Percentiles rank a stretch among this genome's conserved stretches.
phyloP scores from a whole-genome alignment of 495 filamentous ascomycete genomes.

The Penicillium verhagenii region DNA sequence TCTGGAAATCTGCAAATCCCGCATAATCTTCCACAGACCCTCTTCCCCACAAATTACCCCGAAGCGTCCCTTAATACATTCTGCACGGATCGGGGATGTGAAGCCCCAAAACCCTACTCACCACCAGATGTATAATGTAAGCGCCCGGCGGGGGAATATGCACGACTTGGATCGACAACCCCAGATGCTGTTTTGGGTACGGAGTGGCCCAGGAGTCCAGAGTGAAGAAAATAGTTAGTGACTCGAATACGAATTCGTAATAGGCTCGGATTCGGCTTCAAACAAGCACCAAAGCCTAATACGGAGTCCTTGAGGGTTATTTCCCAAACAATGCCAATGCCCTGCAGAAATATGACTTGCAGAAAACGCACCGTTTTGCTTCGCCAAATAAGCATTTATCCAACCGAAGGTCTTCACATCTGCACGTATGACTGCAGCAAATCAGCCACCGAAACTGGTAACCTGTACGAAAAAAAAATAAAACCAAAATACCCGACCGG shows the following conservation, averaged over 20 bases:
- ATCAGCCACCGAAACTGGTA: not conserved
- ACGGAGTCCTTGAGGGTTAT: no score
- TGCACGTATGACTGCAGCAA: not conserved
- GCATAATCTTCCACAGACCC: not conserved
- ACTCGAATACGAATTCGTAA: no score
- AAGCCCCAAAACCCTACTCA: not conserved
- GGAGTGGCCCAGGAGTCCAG: no score
- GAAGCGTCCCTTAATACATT: not conserved
- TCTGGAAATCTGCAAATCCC: not conserved
- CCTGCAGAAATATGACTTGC: not conserved
- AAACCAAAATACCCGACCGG: not conserved
- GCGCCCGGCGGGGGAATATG: conserved; percentile 6
- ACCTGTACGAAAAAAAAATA: not conserved
- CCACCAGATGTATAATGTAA: not conserved
- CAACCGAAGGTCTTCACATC: conserved; percentile 13
- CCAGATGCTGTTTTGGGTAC: conserved; percentile 15
- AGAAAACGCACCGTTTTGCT: not conserved
- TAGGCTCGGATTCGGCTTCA: no score
- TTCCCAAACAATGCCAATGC: no score
- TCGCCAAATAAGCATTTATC: conserved; percentile 16
- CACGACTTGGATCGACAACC: conserved; percentile 1
- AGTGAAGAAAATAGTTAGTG: no score
- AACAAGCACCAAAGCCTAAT: no score
- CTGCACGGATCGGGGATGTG: not conserved
- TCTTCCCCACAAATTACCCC: not conserved